A percentile compares a stretch with the other conserved stretches of the same genome.
Evolutionary conservation across 208 protist species (phyloP).

Genomic region (Crithidia bombi): DNA sequence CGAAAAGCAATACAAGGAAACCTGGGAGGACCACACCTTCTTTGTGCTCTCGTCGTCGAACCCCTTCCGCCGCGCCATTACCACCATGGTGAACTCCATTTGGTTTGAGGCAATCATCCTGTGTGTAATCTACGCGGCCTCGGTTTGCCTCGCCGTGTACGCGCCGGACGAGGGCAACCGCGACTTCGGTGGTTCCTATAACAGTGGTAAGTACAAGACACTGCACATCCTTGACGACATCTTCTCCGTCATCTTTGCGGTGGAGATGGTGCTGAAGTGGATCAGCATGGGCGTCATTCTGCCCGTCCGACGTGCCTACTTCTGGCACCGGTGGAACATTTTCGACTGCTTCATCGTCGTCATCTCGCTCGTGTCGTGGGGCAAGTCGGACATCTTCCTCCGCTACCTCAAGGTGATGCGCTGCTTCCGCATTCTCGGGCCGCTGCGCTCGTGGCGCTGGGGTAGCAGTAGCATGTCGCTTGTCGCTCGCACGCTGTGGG

Average conservation of each 20-base stretch:
- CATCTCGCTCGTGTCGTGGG: constrained; percentile 80
- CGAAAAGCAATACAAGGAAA: constrained; percentile 46
- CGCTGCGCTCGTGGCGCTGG: constrained; percentile 55
- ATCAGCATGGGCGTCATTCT: constrained; percentile 87
- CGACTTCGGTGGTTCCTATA: constrained; percentile 65
- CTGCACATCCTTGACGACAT: constrained; percentile 85
- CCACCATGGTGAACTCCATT: constrained; percentile 54
- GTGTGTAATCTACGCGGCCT: constrained; percentile 67
- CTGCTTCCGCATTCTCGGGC: constrained; percentile 83
- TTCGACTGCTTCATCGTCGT: constrained; percentile 90
- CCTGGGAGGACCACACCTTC: constrained; percentile 77
- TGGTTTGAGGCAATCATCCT: constrained; percentile 78
- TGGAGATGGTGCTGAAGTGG: constrained; percentile 92
- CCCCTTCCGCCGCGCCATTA: constrained; percentile 50
- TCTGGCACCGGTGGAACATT: constrained; percentile 89
- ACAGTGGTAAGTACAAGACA: constrained; percentile 74
- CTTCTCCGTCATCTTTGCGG: constrained; percentile 80
- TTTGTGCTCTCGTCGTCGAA: constrained; percentile 67
- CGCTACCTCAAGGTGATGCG: constrained; percentile 87
- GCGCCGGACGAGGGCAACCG: constrained; percentile 51
- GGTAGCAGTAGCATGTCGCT: constrained; percentile 65
- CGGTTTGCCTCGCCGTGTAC: constrained; percentile 83
- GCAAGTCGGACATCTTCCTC: constrained; percentile 40
- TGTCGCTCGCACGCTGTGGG: constrained; percentile 75
- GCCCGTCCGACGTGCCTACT: constrained; percentile 76